Conservation (phyloP, 2,329 filamentous ascomycete genomes). For the Zymoseptoria passerinii region DNA sequence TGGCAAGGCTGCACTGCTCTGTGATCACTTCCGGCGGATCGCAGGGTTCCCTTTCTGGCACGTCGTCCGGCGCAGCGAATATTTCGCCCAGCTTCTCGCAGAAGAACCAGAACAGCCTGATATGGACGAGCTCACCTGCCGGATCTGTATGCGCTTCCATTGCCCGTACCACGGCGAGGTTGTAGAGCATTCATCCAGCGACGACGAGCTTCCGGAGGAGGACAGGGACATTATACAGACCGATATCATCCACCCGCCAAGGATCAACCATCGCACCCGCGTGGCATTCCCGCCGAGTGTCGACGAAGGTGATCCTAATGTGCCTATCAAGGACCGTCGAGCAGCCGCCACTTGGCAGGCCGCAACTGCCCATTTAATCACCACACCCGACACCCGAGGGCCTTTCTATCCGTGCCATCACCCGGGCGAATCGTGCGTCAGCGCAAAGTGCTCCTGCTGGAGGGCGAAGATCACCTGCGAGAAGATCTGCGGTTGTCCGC, state of each 20-base stretch:
- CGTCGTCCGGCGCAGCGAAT: constrained; percentile 28
- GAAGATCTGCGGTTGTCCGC: constrained; percentile 60
- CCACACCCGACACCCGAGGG: constrained; percentile 38
- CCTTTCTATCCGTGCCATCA: constrained; percentile 61
- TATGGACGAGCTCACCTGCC: constrained; percentile 20
- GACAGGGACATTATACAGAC: constrained; percentile 18
- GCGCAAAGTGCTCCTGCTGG: constrained; percentile 55
- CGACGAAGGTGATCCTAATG: neutral
- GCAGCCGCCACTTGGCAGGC: constrained; percentile 14
- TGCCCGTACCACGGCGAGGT: constrained; percentile 38
- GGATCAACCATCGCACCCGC: constrained; percentile 24
- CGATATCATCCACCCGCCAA: constrained; percentile 27
- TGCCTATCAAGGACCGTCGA: constrained; percentile 4
- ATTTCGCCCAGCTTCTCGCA: constrained; percentile 9
- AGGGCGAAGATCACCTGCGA: constrained; percentile 58
- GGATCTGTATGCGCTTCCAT: constrained; percentile 22
- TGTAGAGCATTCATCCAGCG: constrained; percentile 19
- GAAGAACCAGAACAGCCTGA: neutral
- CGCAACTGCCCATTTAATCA: constrained; percentile 6
- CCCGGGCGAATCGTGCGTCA: constrained; percentile 54
- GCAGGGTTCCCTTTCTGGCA: constrained; percentile 36
- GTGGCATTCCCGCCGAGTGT: constrained; percentile 18
- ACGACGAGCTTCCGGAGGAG: constrained; percentile 10
- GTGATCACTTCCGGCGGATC: constrained; percentile 30
- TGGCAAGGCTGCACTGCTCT: constrained; percentile 29